Conservation (phyloP, 1,284 basidiomycete species). For the Melampsora americana region DNA sequence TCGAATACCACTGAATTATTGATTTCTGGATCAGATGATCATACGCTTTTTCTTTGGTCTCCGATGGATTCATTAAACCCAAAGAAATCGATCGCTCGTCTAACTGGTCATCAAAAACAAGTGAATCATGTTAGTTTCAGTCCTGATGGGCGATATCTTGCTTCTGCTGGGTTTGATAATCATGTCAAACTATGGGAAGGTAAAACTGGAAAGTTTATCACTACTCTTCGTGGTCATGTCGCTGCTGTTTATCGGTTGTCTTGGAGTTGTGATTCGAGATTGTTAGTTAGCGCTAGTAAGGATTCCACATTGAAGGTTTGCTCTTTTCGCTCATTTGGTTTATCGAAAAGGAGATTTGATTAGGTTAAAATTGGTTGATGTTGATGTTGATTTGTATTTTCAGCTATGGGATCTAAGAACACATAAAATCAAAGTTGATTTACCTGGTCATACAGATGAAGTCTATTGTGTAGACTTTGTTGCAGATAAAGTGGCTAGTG, state of each 20-base stretch:
- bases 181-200: constrained; percentile 93
- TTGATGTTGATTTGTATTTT: constrained; percentile 3
- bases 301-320: constrained; percentile 89
- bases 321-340: not conserved
- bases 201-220: constrained; percentile 84
- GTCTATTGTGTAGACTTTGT: constrained; percentile 99
- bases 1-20: constrained; percentile 73
- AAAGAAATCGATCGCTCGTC: constrained; percentile 78
- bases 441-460: constrained; percentile 94
- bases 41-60: constrained; percentile 85
- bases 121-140: constrained; percentile 93
- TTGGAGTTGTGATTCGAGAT: constrained; percentile 89
- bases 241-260: constrained; percentile 88
- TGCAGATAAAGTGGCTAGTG: constrained; percentile 94
- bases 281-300: constrained; percentile 90
- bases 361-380: not conserved
- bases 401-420: constrained; percentile 93
- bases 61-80: constrained; percentile 57
- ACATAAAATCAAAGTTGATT: constrained; percentile 85
- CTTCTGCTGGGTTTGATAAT: constrained; percentile 86
- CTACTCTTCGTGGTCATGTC: constrained; percentile 86
- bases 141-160: constrained; percentile 86
- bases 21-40: constrained; percentile 90
- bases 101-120: constrained; percentile 94
- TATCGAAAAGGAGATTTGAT: not conserved